Evolutionary conservation across 1,284 basidiomycete species (phyloP).

Genomic region (Dichomitus squalens): DNA sequence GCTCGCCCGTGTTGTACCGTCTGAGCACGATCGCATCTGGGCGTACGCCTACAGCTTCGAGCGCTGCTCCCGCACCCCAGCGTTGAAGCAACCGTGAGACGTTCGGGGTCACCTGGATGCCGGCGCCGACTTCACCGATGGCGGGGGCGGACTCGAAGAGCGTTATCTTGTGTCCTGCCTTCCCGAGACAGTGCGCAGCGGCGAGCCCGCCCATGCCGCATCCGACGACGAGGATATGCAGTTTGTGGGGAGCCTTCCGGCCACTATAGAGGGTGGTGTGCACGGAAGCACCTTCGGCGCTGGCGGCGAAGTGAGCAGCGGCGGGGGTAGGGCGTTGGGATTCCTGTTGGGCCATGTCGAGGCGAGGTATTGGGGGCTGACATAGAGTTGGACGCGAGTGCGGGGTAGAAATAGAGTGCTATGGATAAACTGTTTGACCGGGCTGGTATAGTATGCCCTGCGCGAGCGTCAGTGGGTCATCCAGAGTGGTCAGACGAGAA

Average conservation of each 20-base stretch:
- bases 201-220: constrained; percentile 51
- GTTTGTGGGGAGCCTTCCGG: constrained; percentile 35
- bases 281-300: constrained; percentile 21
- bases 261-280: constrained; percentile 29
- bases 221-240: constrained; percentile 49
- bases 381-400: background rate
- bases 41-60: constrained; percentile 40
- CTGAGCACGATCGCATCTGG: constrained; percentile 46
- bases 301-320: constrained; percentile 14
- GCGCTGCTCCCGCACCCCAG: constrained; percentile 44
- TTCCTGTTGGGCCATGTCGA: background rate
- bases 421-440: constrained; percentile 16
- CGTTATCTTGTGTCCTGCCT: constrained; percentile 48
- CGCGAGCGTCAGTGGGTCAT: constrained; percentile 3
- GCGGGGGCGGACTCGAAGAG: constrained; percentile 45
- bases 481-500: background rate
- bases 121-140: constrained; percentile 51
- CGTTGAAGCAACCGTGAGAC: constrained; percentile 40
- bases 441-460: constrained; percentile 6
- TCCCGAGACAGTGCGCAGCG: constrained; percentile 44
- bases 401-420: constrained; percentile 16
- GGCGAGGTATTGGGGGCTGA: background rate
- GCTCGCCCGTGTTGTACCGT: constrained; percentile 43
- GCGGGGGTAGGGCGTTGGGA: background rate
- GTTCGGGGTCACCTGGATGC: constrained; percentile 54